Evolutionary conservation across 495 filamentous ascomycete species (phyloP).

Genomic region (Tirmania nivea): DNA sequence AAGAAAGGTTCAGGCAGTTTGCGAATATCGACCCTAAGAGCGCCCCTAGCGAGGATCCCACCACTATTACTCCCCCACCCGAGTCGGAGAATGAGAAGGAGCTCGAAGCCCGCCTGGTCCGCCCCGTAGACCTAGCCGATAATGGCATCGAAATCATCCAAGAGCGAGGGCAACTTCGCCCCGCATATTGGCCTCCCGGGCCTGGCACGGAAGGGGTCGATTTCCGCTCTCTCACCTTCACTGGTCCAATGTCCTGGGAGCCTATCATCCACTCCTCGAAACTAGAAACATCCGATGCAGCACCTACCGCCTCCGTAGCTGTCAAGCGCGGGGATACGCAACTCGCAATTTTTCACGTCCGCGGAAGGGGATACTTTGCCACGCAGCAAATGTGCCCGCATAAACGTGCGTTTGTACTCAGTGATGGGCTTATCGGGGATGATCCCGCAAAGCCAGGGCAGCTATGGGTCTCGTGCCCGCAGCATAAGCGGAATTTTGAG

Average conservation of each 20-base stretch:
- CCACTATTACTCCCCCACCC: neutral
- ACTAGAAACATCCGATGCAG: conserved; percentile 41
- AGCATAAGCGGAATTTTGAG: conserved; percentile 83
- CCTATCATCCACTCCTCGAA: conserved; percentile 53
- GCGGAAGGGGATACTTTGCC: conserved; percentile 55
- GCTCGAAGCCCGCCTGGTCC: too few relatives aligned
- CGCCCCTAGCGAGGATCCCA: neutral
- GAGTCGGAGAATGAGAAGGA: too few relatives aligned
- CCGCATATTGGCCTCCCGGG: conserved; percentile 65
- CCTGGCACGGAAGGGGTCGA: conserved; percentile 34
- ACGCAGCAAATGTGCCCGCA: conserved; percentile 97
- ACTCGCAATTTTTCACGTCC: conserved; percentile 72
- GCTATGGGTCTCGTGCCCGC: conserved; percentile 65
- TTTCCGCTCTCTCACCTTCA: conserved; percentile 60
- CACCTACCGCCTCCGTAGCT: conserved; percentile 43
- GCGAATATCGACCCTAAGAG: conserved; percentile 40
- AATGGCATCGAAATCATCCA: conserved; percentile 45
- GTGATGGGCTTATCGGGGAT: conserved; percentile 74
- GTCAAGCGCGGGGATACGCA: conserved; percentile 84
- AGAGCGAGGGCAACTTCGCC: conserved; percentile 56
- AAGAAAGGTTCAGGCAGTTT: conserved; percentile 66
- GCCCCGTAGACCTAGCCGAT: conserved; percentile 25
- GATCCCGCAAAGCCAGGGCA: conserved; percentile 19
- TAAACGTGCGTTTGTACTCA: conserved; percentile 77
- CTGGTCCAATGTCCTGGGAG: conserved; percentile 48